Percentiles rank a stretch among this genome's conserved stretches.
phyloP scores from a whole-genome alignment of 140 eudicot genomes.

The Cichorium intybus region DNA sequence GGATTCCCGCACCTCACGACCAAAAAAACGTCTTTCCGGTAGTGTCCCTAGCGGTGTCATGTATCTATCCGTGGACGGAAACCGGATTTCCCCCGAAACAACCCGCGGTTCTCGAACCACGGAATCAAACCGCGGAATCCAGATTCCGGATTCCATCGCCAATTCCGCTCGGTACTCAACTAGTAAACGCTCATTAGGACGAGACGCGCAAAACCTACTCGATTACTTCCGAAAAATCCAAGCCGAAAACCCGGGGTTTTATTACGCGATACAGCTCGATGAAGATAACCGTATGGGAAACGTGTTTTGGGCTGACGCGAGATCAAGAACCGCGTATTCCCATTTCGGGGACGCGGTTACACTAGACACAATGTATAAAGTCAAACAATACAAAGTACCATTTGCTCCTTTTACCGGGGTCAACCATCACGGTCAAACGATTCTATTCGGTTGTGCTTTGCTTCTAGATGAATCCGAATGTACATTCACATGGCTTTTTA shows the following conservation, averaged over 20 bases:
- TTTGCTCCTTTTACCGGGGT: constrained; percentile 83
- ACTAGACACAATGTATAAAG: constrained; percentile 64
- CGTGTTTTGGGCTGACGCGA: constrained; percentile 91
- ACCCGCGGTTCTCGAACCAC: constrained; percentile 33
- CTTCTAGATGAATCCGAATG: constrained; percentile 88
- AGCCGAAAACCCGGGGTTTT: constrained; percentile 92
- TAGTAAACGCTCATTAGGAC: constrained; percentile 59
- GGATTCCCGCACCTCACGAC: constrained; percentile 31
- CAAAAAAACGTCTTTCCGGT: constrained; percentile 22
- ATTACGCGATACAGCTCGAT: constrained; percentile 84
- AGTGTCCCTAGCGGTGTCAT: constrained; percentile 72
- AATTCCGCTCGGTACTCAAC: constrained; percentile 33
- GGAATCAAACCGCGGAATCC: too few species aligned
- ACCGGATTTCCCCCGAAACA: constrained; percentile 34
- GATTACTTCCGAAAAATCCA: constrained; percentile 90
- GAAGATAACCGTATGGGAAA: constrained; percentile 86
- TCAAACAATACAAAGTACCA: constrained; percentile 68
- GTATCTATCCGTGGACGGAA: constrained; percentile 60
- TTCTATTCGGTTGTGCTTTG: constrained; percentile 82
- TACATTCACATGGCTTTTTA: constrained; percentile 79
- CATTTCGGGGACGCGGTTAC: constrained; percentile 84
- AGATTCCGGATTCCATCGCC: constrained; percentile 34
- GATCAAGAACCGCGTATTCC: constrained; percentile 82
- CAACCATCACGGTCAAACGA: constrained; percentile 83
- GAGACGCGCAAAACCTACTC: constrained; percentile 88